These are phyloP conservation scores for Coemansia sp. DNA, from an alignment of 192 early-diverging fungal genomes.

Conservation along the genomic window DNA sequence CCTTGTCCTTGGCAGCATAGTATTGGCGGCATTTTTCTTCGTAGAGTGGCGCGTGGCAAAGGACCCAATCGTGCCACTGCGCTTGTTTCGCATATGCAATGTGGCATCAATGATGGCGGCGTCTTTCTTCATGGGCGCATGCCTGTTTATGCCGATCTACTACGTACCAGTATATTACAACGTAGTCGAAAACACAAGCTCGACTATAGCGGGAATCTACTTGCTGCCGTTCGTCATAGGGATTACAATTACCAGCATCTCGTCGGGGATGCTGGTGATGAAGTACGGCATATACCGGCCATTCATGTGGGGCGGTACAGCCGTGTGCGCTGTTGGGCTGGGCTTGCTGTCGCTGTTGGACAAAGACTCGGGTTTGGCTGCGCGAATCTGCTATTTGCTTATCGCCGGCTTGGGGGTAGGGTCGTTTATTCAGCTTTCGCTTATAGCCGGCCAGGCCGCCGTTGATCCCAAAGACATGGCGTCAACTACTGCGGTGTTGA, in stretches of 20 bases:
- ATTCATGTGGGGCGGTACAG: slow-evolving; percentile 73
- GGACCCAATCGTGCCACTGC: slow-evolving; percentile 68
- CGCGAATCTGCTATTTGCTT: slow-evolving; percentile 65
- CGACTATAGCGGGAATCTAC: slow-evolving; percentile 61
- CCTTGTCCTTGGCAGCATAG: slow-evolving; percentile 50
- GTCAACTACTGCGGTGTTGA: slow-evolving; percentile 63
- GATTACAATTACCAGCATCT: slow-evolving; percentile 61
- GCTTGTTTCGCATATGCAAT: slow-evolving; percentile 59
- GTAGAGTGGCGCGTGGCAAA: slow-evolving; percentile 58
- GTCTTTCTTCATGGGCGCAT: slow-evolving; percentile 61
- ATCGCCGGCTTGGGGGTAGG: slow-evolving; percentile 79
- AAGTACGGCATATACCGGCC: slow-evolving; percentile 61
- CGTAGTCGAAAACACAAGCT: slow-evolving; percentile 58
- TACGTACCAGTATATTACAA: slow-evolving; percentile 69
- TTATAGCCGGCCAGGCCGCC: slow-evolving; percentile 70
- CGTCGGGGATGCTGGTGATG: slow-evolving; percentile 66
- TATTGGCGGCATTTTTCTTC: slow-evolving; percentile 55
- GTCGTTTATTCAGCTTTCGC: slow-evolving; percentile 68
- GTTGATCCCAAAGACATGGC: slow-evolving; percentile 65
- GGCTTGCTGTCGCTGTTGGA: slow-evolving; percentile 63
- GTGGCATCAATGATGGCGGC: slow-evolving; percentile 58
- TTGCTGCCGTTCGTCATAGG: slow-evolving; percentile 61
- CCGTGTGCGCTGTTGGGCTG: slow-evolving; percentile 63
- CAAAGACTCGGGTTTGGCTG: slow-evolving; percentile 47
- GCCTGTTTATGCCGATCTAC: slow-evolving; percentile 64